These are phyloP conservation scores for Ehretia macrophylla DNA, from an alignment of 257 asterid genomes.

Conservation along the genomic window DNA sequence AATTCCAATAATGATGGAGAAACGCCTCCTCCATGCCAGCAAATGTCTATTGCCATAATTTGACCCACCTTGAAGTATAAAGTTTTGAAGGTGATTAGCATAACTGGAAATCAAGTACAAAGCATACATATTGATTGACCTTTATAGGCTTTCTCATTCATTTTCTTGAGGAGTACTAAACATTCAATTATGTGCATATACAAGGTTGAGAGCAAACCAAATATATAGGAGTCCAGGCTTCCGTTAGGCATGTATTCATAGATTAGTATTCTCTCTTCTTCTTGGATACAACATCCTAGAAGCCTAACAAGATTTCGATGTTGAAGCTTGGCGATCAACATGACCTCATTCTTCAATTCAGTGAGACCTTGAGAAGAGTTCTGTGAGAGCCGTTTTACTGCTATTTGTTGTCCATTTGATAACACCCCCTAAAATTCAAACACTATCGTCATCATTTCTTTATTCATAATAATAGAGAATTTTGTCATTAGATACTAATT, in stretches of 20 bases:
- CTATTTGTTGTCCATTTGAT: background rate
- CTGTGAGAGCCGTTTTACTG: background rate
- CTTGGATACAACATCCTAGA: background rate
- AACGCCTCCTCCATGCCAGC: background rate
- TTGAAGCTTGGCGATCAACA: slow-evolving; percentile 1
- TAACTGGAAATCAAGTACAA: background rate
- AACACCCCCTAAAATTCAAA: background rate
- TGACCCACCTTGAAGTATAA: background rate
- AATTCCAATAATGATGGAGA: slow-evolving; percentile 1
- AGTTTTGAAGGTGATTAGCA: background rate
- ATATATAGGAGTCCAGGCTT: slow-evolving; percentile 1
- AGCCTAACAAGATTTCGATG: background rate
- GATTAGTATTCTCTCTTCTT: background rate
- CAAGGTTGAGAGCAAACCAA: background rate
- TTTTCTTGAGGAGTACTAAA: background rate
- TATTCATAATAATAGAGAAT: too few relatives aligned
- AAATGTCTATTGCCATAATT: background rate
- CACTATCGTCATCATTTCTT: too few relatives aligned
- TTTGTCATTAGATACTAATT: too few relatives aligned
- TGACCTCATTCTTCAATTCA: background rate
- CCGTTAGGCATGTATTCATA: slow-evolving; percentile 2
- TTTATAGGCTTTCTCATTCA: background rate
- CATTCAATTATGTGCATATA: background rate
- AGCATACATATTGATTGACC: background rate
- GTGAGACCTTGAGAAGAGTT: background rate